Conservation (phyloP, 2,329 filamentous ascomycete genomes). For the Byssothecium circinans region DNA sequence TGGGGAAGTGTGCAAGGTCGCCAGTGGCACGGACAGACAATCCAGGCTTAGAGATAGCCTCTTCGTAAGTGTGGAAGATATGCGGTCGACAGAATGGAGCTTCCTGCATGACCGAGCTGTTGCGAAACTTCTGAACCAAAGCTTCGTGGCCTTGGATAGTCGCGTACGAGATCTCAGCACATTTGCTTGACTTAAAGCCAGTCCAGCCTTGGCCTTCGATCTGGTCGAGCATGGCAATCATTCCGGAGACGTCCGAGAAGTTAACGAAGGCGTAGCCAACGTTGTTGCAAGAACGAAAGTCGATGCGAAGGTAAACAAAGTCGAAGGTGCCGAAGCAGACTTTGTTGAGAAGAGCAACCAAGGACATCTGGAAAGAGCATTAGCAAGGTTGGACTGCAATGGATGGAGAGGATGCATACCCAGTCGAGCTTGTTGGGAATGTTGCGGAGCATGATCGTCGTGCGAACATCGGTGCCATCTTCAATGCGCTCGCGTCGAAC, state of each 20-base stretch:
- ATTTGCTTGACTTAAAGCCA: slow-evolving; percentile 79
- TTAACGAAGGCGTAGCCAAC: slow-evolving; percentile 98
- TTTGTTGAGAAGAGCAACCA: slow-evolving; percentile 79
- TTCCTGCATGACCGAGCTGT: slow-evolving; percentile 94
- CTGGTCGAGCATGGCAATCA: slow-evolving; percentile 33
- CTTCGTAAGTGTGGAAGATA: slow-evolving; percentile 53
- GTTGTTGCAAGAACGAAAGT: slow-evolving; percentile 57
- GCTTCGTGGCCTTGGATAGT: slow-evolving; percentile 93
- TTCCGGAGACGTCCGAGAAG: slow-evolving; percentile 67
- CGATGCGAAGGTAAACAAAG: slow-evolving; percentile 91
- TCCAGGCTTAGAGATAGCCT: slow-evolving; percentile 46
- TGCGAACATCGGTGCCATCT: slow-evolving; percentile 53
- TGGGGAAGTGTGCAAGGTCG: slow-evolving; percentile 73
- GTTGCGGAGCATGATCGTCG: slow-evolving; percentile 85
- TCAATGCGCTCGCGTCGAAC: slow-evolving; percentile 44
- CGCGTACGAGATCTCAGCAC: slow-evolving; percentile 92
- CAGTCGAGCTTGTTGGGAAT: slow-evolving; percentile 87
- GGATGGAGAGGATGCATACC: slow-evolving; percentile 33
- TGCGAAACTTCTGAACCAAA: slow-evolving; percentile 91
- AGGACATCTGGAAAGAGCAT: slow-evolving; percentile 30
- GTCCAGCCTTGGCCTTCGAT: slow-evolving; percentile 59
- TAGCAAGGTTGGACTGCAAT: slow-evolving; percentile 10
- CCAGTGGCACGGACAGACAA: slow-evolving; percentile 56
- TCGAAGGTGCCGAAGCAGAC: slow-evolving; percentile 83
- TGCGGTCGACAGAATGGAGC: slow-evolving; percentile 80